These are phyloP conservation scores for Aspergillus tamarii DNA, from an alignment of 2,329 filamentous ascomycete species.

Conservation along the genomic window DNA sequence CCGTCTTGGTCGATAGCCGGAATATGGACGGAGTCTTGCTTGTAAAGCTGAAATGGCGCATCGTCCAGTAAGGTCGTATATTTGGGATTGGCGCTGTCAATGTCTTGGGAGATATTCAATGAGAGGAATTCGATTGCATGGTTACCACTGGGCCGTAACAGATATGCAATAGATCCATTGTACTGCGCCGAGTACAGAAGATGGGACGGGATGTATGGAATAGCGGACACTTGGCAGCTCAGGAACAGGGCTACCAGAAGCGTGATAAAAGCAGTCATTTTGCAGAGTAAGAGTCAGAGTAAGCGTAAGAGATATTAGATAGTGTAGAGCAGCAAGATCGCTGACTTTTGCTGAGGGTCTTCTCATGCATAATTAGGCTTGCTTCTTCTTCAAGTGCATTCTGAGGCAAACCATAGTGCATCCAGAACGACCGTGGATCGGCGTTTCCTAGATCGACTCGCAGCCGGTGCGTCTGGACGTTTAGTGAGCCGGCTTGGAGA, in stretches of 20 bases:
- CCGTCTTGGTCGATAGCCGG: conserved; percentile 70
- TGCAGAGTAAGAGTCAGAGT: not conserved
- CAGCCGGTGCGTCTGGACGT: conserved; percentile 14
- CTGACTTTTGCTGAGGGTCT: not conserved
- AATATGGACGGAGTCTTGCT: conserved; percentile 66
- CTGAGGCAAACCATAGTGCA: conserved; percentile 16
- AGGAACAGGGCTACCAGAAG: conserved; percentile 27
- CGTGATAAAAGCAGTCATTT: not conserved
- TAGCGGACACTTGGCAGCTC: conserved; percentile 36
- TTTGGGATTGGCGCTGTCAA: conserved; percentile 53
- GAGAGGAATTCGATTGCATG: conserved; percentile 60
- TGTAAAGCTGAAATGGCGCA: conserved; percentile 36
- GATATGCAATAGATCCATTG: conserved; percentile 65
- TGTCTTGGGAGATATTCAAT: conserved; percentile 64
- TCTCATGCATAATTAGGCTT: not conserved
- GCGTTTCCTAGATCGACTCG: conserved; percentile 14
- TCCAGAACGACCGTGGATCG: conserved; percentile 22
- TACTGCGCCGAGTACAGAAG: conserved; percentile 62
- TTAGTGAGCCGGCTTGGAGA: conserved; percentile 17
- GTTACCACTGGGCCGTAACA: conserved; percentile 63
- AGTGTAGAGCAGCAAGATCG: not conserved
- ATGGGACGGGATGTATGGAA: conserved; percentile 79
- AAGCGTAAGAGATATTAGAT: not conserved
- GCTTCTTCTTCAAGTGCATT: not conserved
- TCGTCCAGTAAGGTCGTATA: conserved; percentile 33